Evolutionary conservation across 305 asterid species (phyloP).

Genomic region (Rubia tinctorum): DNA sequence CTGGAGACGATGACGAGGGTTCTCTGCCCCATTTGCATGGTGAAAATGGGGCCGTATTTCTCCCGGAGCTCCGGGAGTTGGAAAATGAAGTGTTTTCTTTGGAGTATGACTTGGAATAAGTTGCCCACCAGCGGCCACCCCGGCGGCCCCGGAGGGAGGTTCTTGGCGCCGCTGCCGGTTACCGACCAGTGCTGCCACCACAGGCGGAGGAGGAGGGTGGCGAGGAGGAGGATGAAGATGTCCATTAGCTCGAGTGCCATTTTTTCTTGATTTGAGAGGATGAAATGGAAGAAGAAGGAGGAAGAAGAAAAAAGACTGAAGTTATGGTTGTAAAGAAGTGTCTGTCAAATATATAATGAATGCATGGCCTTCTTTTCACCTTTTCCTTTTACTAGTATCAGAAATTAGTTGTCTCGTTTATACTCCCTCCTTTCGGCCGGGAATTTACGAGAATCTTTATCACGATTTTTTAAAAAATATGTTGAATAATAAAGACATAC

Average conservation of each 20-base stretch:
- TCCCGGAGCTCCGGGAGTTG: conserved; percentile 65
- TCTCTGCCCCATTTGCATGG: conserved; percentile 94
- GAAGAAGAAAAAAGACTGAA: not conserved
- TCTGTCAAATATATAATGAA: not conserved
- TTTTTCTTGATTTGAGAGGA: not conserved
- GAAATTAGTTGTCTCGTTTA: too few relatives aligned
- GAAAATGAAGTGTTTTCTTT: conserved; percentile 66
- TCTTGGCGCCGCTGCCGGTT: conserved; percentile 35
- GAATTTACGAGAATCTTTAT: too few relatives aligned
- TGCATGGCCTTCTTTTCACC: not conserved
- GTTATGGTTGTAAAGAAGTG: conserved; percentile 4
- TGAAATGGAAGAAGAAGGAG: not conserved
- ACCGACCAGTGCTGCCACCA: conserved; percentile 72
- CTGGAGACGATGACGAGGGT: conserved; percentile 68
- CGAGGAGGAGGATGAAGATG: conserved; percentile 30
- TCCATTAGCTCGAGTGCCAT: conserved; percentile 69
- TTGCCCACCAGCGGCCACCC: conserved; percentile 99
- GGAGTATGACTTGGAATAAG: conserved; percentile 77
- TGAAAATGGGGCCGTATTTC: conserved; percentile 86
- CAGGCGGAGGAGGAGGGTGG: conserved; percentile 35
- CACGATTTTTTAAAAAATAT: too few relatives aligned
- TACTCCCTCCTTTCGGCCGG: too few relatives aligned
- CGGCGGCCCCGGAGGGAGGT: conserved; percentile 91
- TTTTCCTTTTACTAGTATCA: too few relatives aligned
- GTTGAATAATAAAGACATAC: too few relatives aligned